Evolutionary conservation across 306 rosid genomes (phyloP).

Genomic region (Citrullus mucosospermus): DNA sequence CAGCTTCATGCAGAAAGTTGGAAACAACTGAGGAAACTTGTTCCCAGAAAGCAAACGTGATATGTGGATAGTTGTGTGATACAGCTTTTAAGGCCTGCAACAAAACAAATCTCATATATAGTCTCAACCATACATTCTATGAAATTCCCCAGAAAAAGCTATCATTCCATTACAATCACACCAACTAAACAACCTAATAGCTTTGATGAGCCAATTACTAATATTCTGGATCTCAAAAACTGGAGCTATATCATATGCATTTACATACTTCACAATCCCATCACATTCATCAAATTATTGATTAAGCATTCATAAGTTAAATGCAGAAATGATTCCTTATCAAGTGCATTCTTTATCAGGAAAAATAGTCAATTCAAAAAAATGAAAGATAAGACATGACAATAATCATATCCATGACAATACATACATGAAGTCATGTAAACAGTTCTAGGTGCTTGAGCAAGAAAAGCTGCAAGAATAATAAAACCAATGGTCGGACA

Average conservation of each 20-base stretch:
- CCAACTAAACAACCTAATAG: not conserved
- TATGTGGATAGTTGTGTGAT: constrained; percentile 73
- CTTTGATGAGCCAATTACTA: not conserved
- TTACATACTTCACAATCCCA: not conserved
- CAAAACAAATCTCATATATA: constrained; percentile 1
- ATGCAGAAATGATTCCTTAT: not conserved
- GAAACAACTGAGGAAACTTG: constrained; percentile 47
- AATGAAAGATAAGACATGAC: not conserved
- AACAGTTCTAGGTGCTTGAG: not conserved
- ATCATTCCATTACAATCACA: not conserved
- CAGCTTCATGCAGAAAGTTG: constrained; percentile 31
- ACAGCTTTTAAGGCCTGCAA: constrained; percentile 73
- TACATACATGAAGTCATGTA: not conserved
- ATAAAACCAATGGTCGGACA: constrained; percentile 3
- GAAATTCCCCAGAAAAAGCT: not conserved
- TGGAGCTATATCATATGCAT: not conserved
- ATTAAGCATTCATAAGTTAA: not conserved
- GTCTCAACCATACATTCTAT: not conserved
- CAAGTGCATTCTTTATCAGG: not conserved
- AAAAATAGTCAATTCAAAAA: not conserved
- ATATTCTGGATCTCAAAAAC: not conserved
- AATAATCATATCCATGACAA: not conserved
- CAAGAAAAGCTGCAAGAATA: constrained; percentile 11
- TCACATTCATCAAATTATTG: not conserved
- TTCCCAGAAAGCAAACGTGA: constrained; percentile 59